Conservation (phyloP, 164 flowering plant species). For the Kingdonia uniflora region DNA sequence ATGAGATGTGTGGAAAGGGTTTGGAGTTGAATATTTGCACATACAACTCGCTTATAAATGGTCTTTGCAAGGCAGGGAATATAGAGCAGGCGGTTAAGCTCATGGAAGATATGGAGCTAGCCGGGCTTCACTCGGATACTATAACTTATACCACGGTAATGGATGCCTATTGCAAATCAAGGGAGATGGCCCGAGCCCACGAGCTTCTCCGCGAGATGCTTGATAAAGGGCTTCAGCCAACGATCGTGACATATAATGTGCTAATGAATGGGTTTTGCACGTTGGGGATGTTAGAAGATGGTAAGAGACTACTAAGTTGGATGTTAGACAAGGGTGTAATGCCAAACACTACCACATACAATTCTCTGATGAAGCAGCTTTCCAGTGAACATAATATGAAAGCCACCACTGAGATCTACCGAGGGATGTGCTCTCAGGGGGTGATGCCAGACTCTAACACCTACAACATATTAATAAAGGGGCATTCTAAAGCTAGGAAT, state of each 20-base stretch:
- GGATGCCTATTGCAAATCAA: conserved; percentile 27
- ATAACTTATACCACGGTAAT: conserved; percentile 26
- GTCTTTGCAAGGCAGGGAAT: conserved; percentile 26
- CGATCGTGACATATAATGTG: conserved; percentile 39
- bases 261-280: conserved; percentile 43
- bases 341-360: conserved; percentile 28
- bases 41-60: conserved; percentile 24
- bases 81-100: conserved; percentile 22
- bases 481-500: conserved; percentile 28
- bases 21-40: conserved; percentile 20
- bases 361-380: conserved; percentile 25
- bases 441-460: conserved; percentile 19
- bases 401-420: conserved; percentile 17
- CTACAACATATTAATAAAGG: conserved; percentile 25
- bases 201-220: conserved; percentile 26
- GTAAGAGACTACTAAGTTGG: conserved; percentile 24
- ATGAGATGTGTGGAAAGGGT: conserved; percentile 24
- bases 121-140: conserved; percentile 20
- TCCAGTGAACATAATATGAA: conserved; percentile 22
- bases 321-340: conserved; percentile 39
- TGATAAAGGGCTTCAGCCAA: conserved; percentile 24
- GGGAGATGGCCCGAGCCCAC: conserved; percentile 22
- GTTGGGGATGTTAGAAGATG: conserved; percentile 45
- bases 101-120: conserved; percentile 25
- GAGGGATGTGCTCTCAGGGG: conserved; percentile 20